These are phyloP conservation scores for Nemania sp. DNA, from an alignment of 2,329 filamentous ascomycete genomes.

Conservation along the genomic window DNA sequence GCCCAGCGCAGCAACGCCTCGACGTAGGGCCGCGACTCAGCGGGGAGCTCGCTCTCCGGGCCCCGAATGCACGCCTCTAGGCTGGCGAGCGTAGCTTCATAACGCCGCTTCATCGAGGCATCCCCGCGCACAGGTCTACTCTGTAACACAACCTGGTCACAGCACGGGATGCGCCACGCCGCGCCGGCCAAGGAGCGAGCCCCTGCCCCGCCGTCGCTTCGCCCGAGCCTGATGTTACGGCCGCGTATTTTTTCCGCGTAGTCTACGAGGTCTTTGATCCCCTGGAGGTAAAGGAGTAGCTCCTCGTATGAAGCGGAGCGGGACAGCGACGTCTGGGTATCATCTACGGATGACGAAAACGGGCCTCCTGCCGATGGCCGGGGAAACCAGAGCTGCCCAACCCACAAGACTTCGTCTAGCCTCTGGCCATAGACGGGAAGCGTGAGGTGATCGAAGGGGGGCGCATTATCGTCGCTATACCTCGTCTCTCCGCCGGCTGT, in stretches of 20 bases:
- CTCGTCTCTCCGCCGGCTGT: slow-evolving; percentile 9
- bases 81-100: slow-evolving; percentile 6
- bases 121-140: slow-evolving; percentile 17
- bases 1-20: slow-evolving; percentile 30
- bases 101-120: neutral
- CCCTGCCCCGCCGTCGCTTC: too few species aligned
- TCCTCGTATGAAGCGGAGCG: slow-evolving; percentile 18
- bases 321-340: neutral
- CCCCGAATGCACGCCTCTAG: neutral
- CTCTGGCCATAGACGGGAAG: slow-evolving; percentile 18
- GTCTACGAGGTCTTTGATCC: slow-evolving; percentile 6
- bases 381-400: slow-evolving; percentile 28
- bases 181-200: neutral
- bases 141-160: slow-evolving; percentile 27
- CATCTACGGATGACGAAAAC: neutral
- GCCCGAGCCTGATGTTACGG: neutral
- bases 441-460: neutral
- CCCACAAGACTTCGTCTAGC: neutral
- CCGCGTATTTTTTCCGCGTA: neutral
- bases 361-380: neutral
- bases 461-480: neutral
- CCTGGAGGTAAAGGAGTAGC: slow-evolving; percentile 18
- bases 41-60: neutral
- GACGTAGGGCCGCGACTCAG: slow-evolving; percentile 19
- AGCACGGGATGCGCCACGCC: slow-evolving; percentile 31